These are phyloP conservation scores for Suhomyces coccinellae DNA, from an alignment of 1,139 yeast genomes.

Conservation along the genomic window DNA sequence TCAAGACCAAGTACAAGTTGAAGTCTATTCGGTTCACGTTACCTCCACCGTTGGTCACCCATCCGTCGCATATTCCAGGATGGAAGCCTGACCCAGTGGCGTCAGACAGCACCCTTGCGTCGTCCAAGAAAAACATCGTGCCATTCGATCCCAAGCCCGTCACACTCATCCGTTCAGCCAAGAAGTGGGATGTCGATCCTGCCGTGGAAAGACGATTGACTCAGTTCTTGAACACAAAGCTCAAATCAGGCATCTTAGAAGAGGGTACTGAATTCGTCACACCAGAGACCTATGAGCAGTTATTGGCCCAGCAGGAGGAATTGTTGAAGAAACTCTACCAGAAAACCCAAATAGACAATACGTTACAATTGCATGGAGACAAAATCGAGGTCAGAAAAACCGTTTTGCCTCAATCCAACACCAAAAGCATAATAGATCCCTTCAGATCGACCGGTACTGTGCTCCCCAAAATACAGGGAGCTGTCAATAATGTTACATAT, in stretches of 20 bases:
- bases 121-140: conserved; percentile 34
- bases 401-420: conserved; percentile 44
- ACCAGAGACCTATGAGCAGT: conserved; percentile 34
- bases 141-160: conserved; percentile 35
- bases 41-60: conserved; percentile 66
- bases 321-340: conserved; percentile 31
- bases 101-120: conserved; percentile 41
- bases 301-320: conserved; percentile 34
- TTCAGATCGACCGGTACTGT: conserved; percentile 40
- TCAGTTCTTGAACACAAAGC: conserved; percentile 53
- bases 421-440: conserved; percentile 44
- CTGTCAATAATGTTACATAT: conserved; percentile 50
- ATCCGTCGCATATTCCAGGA: conserved; percentile 72
- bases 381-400: conserved; percentile 47
- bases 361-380: conserved; percentile 45
- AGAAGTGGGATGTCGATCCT: conserved; percentile 27
- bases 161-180: conserved; percentile 22
- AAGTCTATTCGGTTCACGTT: conserved; percentile 49
- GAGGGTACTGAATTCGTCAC: conserved; percentile 41
- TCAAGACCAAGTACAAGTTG: conserved; percentile 28
- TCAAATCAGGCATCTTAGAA: conserved; percentile 42
- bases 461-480: conserved; percentile 43
- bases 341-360: conserved; percentile 37
- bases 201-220: conserved; percentile 44
- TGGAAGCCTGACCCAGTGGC: conserved; percentile 53